A percentile compares a stretch with the other conserved stretches of the same genome.
Evolutionary conservation across 164 flowering plant genomes (phyloP).

Genomic region (Santalum album): DNA sequence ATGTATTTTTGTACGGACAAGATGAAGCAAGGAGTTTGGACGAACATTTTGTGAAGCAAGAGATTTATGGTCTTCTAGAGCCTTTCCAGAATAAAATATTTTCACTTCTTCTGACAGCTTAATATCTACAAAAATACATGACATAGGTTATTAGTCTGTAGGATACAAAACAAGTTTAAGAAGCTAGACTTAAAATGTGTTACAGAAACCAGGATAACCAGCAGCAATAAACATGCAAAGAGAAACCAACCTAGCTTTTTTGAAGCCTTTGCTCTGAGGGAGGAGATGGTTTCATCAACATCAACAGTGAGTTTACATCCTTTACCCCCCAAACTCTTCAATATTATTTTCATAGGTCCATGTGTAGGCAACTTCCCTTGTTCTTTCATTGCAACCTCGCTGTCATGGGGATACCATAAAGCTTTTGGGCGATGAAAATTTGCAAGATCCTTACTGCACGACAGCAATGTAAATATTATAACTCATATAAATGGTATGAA

Average conservation of each 20-base stretch:
- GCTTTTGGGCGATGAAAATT: constrained; percentile 95
- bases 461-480: no score
- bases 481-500: no score
- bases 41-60: constrained; percentile 71
- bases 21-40: constrained; percentile 89
- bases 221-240: not conserved
- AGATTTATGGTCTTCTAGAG: constrained; percentile 68
- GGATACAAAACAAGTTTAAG: no score
- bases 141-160: not conserved
- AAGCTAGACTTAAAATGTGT: no score
- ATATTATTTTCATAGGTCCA: constrained; percentile 79
- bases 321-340: constrained; percentile 95
- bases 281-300: constrained; percentile 65
- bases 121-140: constrained; percentile 60
- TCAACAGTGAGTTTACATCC: constrained; percentile 86
- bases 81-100: constrained; percentile 68
- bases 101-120: constrained; percentile 67
- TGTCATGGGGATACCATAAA: constrained; percentile 93
- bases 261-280: constrained; percentile 77
- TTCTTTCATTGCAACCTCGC: constrained; percentile 74
- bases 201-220: not conserved
- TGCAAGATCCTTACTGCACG: constrained; percentile 85
- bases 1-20: constrained; percentile 81
- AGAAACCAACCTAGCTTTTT: constrained; percentile 69
- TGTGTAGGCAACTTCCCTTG: constrained; percentile 61